phyloP scores from a whole-genome alignment of 768 basidiomycete species.

The Boletus tylopilopsis region DNA sequence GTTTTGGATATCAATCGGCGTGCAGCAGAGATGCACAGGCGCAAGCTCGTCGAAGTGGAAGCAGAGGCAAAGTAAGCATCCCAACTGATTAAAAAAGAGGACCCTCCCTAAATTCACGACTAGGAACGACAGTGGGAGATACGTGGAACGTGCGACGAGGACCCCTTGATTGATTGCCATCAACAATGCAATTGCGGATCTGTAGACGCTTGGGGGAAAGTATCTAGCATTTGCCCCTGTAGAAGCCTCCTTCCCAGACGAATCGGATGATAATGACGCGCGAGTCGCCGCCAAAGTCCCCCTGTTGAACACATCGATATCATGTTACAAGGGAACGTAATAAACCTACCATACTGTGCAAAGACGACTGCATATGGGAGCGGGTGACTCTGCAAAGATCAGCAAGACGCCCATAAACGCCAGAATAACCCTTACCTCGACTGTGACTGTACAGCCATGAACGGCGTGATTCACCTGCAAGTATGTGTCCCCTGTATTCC shows the following conservation, averaged over 20 bases:
- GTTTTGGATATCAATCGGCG: slow-evolving; percentile 67
- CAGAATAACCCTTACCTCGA: slow-evolving; percentile 14
- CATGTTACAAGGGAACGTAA: background rate
- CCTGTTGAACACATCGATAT: slow-evolving; percentile 30
- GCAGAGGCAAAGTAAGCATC: slow-evolving; percentile 51
- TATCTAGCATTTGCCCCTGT: slow-evolving; percentile 45
- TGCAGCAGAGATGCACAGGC: slow-evolving; percentile 68
- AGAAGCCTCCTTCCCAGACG: slow-evolving; percentile 48
- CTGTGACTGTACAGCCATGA: slow-evolving; percentile 17
- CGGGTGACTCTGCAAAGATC: slow-evolving; percentile 46
- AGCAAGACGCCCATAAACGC: background rate
- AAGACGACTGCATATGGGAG: slow-evolving; percentile 50
- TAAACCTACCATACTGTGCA: slow-evolving; percentile 48
- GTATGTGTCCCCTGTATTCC: slow-evolving; percentile 26
- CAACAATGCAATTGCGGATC: slow-evolving; percentile 4
- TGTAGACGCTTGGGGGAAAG: slow-evolving; percentile 37
- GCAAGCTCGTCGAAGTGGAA: slow-evolving; percentile 58
- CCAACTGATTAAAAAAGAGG: background rate
- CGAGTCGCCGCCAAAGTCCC: slow-evolving; percentile 46
- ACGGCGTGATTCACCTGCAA: slow-evolving; percentile 24
- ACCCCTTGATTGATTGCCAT: slow-evolving; percentile 11
- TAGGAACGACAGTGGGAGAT: slow-evolving; percentile 27
- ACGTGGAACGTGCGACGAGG: slow-evolving; percentile 16
- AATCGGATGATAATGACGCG: slow-evolving; percentile 56
- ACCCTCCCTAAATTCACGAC: background rate